A percentile compares a stretch with the other conserved stretches of the same genome.
Conservation (phyloP, 495 filamentous ascomycete genomes). For the Hypoxylon fragiforme region DNA sequence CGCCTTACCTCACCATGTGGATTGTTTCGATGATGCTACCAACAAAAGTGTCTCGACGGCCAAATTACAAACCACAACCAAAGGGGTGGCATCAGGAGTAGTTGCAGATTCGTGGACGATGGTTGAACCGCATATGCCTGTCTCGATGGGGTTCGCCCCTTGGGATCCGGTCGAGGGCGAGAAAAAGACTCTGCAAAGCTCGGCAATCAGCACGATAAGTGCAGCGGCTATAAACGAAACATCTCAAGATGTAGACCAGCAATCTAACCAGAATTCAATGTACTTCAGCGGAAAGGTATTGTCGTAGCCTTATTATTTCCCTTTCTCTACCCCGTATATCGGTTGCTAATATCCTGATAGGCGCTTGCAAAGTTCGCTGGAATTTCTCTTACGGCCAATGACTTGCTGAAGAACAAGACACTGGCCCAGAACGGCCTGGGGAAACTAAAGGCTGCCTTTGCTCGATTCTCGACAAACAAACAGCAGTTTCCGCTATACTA, state of each 20-base stretch:
- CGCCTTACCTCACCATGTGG: constrained; percentile 83
- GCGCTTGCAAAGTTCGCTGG: constrained; percentile 84
- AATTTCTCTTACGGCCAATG: constrained; percentile 68
- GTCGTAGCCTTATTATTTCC: not conserved
- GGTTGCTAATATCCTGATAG: constrained; percentile 43
- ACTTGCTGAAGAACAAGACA: constrained; percentile 62
- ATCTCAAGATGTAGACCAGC: constrained; percentile 66
- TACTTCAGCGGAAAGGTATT: constrained; percentile 88
- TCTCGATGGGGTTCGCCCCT: constrained; percentile 71
- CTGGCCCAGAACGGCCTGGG: constrained; percentile 64
- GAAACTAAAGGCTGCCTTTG: constrained; percentile 74
- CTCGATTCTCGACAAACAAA: constrained; percentile 72
- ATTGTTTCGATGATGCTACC: constrained; percentile 69
- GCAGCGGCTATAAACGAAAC: constrained; percentile 67
- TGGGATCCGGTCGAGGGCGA: constrained; percentile 64
- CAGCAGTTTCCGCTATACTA: constrained; percentile 82
- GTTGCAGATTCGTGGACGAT: constrained; percentile 79
- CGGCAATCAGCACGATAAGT: constrained; percentile 57
- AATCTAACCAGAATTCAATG: constrained; percentile 84
- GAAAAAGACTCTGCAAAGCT: constrained; percentile 52
- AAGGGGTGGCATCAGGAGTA: constrained; percentile 76
- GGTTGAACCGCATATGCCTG: constrained; percentile 71
- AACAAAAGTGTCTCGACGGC: constrained; percentile 57
- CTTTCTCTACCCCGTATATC: not conserved
- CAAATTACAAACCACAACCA: constrained; percentile 79